Evolutionary conservation across 768 basidiomycete genomes (phyloP).

Genomic region (Grammothele lineata): DNA sequence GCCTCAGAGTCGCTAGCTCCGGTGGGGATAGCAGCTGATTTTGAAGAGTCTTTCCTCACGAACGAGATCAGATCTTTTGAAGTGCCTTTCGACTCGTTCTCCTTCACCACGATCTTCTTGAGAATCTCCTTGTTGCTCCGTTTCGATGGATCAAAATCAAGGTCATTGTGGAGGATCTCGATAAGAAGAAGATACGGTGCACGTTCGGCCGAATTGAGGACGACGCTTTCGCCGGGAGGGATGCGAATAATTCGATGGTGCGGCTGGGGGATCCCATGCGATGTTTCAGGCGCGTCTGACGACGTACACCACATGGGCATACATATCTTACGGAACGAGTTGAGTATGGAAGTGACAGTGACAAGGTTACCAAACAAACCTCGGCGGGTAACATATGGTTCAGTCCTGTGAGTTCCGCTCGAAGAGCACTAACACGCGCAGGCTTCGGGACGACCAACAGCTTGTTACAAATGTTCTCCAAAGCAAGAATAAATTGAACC

Average conservation of each 20-base stretch:
- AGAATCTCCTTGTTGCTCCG: constrained; percentile 83
- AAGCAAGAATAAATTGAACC: constrained; percentile 81
- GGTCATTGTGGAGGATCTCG: constrained; percentile 84
- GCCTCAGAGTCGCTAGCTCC: constrained; percentile 18
- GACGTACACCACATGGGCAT: constrained; percentile 87
- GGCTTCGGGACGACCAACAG: constrained; percentile 89
- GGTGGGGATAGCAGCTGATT: constrained; percentile 4
- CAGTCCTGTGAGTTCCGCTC: constrained; percentile 91
- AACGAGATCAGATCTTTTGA: constrained; percentile 47
- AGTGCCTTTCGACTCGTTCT: constrained; percentile 53
- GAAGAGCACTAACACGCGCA: constrained; percentile 91
- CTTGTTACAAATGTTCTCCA: constrained; percentile 91
- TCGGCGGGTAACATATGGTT: constrained; percentile 97
- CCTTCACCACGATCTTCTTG: constrained; percentile 68
- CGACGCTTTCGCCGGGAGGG: constrained; percentile 95
- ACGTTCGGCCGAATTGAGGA: constrained; percentile 94
- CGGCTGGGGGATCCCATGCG: constrained; percentile 44
- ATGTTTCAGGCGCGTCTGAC: constrained; percentile 48
- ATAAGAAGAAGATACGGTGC: constrained; percentile 91
- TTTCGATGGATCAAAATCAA: constrained; percentile 87
- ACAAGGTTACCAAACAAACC: constrained; percentile 37
- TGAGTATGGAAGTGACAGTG: background rate
- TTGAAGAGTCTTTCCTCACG: constrained; percentile 9
- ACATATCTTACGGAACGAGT: constrained; percentile 51
- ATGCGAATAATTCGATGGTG: constrained; percentile 97